phyloP scores from a whole-genome alignment of 495 filamentous ascomycete genomes.

The Peziza echinospora region DNA sequence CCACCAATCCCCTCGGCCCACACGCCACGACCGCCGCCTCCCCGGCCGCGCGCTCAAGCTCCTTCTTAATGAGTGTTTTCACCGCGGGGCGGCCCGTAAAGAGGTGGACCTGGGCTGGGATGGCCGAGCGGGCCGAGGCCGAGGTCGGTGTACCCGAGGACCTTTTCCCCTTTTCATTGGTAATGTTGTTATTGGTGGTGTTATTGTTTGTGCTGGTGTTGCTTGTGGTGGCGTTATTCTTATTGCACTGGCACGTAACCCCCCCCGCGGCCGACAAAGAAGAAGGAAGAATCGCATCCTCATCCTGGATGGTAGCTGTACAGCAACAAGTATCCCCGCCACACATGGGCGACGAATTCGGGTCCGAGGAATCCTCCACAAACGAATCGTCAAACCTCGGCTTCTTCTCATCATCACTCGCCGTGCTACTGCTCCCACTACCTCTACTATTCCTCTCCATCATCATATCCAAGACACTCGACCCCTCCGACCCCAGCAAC shows the following conservation, averaged over 20 bases:
- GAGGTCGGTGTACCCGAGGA: not conserved
- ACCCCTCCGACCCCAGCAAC: too few relatives aligned
- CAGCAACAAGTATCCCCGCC: conserved; percentile 31
- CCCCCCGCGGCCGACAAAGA: conserved; percentile 6
- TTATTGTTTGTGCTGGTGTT: conserved; percentile 7
- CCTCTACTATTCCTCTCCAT: not conserved
- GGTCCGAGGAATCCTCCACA: not conserved
- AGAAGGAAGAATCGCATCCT: conserved; percentile 22
- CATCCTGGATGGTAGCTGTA: conserved; percentile 28
- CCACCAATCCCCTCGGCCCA: conserved; percentile 44
- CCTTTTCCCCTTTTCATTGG: not conserved
- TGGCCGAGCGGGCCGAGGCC: not conserved
- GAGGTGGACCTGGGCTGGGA: conserved; percentile 6
- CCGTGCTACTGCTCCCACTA: conserved; percentile 6
- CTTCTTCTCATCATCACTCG: conserved; percentile 2
- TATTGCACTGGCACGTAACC: not conserved
- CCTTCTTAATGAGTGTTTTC: conserved; percentile 28
- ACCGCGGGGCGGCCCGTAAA: conserved; percentile 22
- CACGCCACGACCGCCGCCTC: conserved; percentile 73
- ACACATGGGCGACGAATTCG: conserved; percentile 8
- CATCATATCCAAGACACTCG: too few relatives aligned
- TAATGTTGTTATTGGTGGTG: not conserved
- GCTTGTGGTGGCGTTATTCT: too few relatives aligned
- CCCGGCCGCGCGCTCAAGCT: conserved; percentile 51
- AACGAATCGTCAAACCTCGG: not conserved